Evolutionary conservation across 176 grass and related monocot genomes (phyloP).

Genomic region (Saccharum spontaneum): DNA sequence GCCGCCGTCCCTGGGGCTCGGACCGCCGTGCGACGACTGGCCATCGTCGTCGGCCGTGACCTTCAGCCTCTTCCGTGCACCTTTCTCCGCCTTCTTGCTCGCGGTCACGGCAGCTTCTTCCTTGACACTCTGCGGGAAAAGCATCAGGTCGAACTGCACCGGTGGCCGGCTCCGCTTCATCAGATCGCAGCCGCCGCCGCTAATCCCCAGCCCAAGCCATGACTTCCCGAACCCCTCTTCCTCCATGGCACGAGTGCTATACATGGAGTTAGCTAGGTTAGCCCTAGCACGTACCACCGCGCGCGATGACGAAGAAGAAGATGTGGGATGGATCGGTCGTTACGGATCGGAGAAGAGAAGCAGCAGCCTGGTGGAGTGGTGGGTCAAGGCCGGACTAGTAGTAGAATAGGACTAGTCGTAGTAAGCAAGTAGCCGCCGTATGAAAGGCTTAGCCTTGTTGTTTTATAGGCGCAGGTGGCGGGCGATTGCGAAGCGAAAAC

Average conservation of each 20-base stretch:
- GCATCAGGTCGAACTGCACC: constrained; percentile 32
- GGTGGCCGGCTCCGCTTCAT: not conserved
- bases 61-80: not conserved
- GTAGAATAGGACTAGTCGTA: not conserved
- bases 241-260: constrained; percentile 37
- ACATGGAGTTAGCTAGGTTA: not conserved
- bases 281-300: too few relatives aligned
- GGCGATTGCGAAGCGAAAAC: constrained; percentile 1
- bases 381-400: not conserved
- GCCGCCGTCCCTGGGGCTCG: constrained; percentile 4
- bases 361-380: not conserved
- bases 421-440: constrained; percentile 1
- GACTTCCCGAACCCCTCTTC: constrained; percentile 36
- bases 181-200: constrained; percentile 17
- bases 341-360: not conserved
- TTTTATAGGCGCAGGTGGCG: constrained; percentile 30
- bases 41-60: not conserved
- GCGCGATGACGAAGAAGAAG: not conserved
- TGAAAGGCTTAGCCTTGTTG: not conserved
- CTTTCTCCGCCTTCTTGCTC: constrained; percentile 12
- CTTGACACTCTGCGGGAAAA: constrained; percentile 31
- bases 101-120: not conserved
- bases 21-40: not conserved
- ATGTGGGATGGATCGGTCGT: too few relatives aligned
- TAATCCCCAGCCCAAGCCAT: constrained; percentile 59